phyloP scores from a whole-genome alignment of 164 flowering plant species.

The Saururus chinensis region DNA sequence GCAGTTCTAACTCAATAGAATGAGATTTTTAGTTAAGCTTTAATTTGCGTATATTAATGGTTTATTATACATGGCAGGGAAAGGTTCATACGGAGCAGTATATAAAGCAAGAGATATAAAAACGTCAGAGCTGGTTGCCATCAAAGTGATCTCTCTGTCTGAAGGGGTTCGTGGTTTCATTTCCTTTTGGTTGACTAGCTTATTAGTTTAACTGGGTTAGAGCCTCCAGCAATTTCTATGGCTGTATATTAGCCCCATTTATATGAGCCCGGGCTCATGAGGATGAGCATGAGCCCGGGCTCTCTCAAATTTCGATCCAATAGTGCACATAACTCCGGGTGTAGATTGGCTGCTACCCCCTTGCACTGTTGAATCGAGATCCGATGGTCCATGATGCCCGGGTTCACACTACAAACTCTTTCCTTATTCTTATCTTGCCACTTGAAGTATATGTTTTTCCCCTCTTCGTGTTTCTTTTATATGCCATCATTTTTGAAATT shows the following conservation, averaged over 20 bases:
- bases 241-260: background rate
- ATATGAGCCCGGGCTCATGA: too few relatives aligned
- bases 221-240: background rate
- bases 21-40: too few relatives aligned
- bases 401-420: too few relatives aligned
- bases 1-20: too few relatives aligned
- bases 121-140: constrained; percentile 94
- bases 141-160: constrained; percentile 84
- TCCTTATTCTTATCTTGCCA: background rate
- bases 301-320: too few relatives aligned
- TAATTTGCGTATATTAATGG: constrained; percentile 5
- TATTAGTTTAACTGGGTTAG: background rate
- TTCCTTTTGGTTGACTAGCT: background rate
- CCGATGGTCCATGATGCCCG: too few relatives aligned
- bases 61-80: constrained; percentile 44
- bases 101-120: constrained; percentile 88
- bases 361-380: too few relatives aligned
- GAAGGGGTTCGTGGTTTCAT: constrained; percentile 66
- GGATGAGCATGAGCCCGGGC: too few relatives aligned
- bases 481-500: too few relatives aligned
- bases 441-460: background rate
- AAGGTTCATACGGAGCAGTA: constrained; percentile 96
- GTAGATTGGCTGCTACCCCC: too few relatives aligned
- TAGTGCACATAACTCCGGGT: too few relatives aligned
- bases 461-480: background rate